Conservation (phyloP, 306 rosid species). For the Phaseolus lunatus region DNA sequence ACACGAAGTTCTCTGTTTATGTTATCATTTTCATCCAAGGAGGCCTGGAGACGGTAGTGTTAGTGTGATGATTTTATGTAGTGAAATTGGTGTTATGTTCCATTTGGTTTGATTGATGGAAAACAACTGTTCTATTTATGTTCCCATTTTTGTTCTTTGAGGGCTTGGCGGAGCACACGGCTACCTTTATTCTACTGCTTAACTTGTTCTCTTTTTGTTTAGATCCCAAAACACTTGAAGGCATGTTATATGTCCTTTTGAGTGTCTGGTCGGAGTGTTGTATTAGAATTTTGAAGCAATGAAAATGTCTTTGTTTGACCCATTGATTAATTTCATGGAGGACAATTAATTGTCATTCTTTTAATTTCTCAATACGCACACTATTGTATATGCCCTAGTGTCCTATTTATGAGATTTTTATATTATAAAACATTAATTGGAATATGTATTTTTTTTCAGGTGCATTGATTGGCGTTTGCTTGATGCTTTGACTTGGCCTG, state of each 20-base stretch:
- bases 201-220: not conserved
- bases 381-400: not conserved
- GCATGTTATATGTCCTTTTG: slow-evolving; percentile 1
- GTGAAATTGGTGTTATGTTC: not conserved
- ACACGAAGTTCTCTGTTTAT: not conserved
- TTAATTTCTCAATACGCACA: not conserved
- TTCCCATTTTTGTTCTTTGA: not conserved
- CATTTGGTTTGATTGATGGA: not conserved
- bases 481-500: slow-evolving; percentile 93
- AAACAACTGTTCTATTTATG: not conserved
- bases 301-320: slow-evolving; percentile 3
- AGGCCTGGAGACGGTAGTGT: not conserved
- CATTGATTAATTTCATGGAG: not conserved
- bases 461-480: slow-evolving; percentile 84
- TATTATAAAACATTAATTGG: not conserved
- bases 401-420: not conserved
- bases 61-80: not conserved
- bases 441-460: slow-evolving; percentile 52
- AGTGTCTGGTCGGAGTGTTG: not conserved
- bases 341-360: slow-evolving; percentile 4
- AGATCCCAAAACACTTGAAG: not conserved
- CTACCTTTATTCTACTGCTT: not conserved
- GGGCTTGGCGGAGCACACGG: not conserved
- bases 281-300: not conserved
- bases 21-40: not conserved